phyloP scores from a whole-genome alignment of 192 early-diverging fungal genomes.

The Backusella mclennaniae region DNA sequence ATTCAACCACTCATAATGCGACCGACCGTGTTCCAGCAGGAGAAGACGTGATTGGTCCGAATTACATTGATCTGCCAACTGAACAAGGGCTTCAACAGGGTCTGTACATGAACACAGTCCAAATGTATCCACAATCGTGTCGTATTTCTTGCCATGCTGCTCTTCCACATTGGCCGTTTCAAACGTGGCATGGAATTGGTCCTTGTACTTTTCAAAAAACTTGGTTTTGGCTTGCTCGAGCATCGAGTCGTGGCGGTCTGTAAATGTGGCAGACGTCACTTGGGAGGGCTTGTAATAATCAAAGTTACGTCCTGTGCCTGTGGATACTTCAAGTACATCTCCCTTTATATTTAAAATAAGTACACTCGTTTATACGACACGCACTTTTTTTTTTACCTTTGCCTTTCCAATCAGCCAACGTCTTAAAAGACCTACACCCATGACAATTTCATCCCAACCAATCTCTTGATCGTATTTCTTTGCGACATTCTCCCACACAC shows the following conservation, averaged over 20 bases:
- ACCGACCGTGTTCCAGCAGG: slow-evolving; percentile 66
- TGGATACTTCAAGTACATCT: slow-evolving; percentile 57
- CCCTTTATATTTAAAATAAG: slow-evolving; percentile 31
- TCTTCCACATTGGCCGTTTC: slow-evolving; percentile 37
- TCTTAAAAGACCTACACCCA: slow-evolving; percentile 54
- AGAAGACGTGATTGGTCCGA: slow-evolving; percentile 44
- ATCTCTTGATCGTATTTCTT: slow-evolving; percentile 56
- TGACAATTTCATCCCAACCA: slow-evolving; percentile 56
- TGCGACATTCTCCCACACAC: slow-evolving; percentile 51
- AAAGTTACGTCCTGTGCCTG: slow-evolving; percentile 66
- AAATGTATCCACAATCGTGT: slow-evolving; percentile 69
- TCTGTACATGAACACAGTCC: slow-evolving; percentile 60
- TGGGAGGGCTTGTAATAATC: slow-evolving; percentile 44
- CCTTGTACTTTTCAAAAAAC: slow-evolving; percentile 19
- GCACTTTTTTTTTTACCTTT: slow-evolving; percentile 24
- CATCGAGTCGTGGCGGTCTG: slow-evolving; percentile 54
- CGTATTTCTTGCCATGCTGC: slow-evolving; percentile 38
- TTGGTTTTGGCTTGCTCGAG: slow-evolving; percentile 43
- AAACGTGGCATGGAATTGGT: slow-evolving; percentile 31
- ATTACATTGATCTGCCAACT: slow-evolving; percentile 44
- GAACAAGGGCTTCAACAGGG: slow-evolving; percentile 50
- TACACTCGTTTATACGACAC: neutral
- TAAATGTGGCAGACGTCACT: slow-evolving; percentile 46
- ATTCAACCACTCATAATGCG: slow-evolving; percentile 55
- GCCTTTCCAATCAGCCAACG: slow-evolving; percentile 45